A percentile compares a stretch with the other conserved stretches of the same genome.
phyloP scores from a whole-genome alignment of 2,329 filamentous ascomycete species.

The Clathrospora elynae region DNA sequence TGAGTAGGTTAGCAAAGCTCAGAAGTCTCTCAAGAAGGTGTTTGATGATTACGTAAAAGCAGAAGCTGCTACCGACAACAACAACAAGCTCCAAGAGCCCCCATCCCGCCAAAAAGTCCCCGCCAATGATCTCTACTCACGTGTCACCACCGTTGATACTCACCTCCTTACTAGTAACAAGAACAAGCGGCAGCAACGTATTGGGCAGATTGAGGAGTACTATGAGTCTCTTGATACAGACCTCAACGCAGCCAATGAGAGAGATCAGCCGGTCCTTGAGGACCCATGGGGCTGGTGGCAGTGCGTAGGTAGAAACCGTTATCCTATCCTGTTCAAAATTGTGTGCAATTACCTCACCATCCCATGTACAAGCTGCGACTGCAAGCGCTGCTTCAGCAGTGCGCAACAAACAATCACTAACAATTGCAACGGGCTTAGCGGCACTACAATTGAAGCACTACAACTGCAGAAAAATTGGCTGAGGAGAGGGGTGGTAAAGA shows the following conservation, averaged over 20 bases:
- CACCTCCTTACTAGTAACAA: neutral
- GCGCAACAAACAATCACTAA: constrained; percentile 11
- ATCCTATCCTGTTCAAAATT: constrained; percentile 13
- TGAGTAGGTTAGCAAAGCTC: constrained; percentile 2
- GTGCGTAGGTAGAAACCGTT: constrained; percentile 1
- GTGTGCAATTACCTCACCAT: constrained; percentile 12
- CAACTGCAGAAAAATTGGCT: constrained; percentile 2
- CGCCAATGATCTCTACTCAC: constrained; percentile 1
- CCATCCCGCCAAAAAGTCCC: neutral
- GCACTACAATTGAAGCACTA: constrained; percentile 2
- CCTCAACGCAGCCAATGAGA: neutral
- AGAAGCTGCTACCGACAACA: neutral
- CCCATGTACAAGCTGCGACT: constrained; percentile 10
- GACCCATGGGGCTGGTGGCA: constrained; percentile 8
- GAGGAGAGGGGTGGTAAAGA: neutral
- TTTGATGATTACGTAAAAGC: constrained; percentile 3
- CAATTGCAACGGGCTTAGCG: constrained; percentile 7
- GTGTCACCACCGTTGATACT: constrained; percentile 5
- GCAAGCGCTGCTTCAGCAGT: constrained; percentile 11
- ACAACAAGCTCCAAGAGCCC: neutral
- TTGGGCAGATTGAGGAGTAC: constrained; percentile 8
- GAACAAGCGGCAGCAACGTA: constrained; percentile 9
- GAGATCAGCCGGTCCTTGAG: neutral
- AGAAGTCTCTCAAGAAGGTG: constrained; percentile 4
- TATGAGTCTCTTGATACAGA: constrained; percentile 3